phyloP scores from a whole-genome alignment of 2,329 filamentous ascomycete species.

The Fusarium beomiforme region DNA sequence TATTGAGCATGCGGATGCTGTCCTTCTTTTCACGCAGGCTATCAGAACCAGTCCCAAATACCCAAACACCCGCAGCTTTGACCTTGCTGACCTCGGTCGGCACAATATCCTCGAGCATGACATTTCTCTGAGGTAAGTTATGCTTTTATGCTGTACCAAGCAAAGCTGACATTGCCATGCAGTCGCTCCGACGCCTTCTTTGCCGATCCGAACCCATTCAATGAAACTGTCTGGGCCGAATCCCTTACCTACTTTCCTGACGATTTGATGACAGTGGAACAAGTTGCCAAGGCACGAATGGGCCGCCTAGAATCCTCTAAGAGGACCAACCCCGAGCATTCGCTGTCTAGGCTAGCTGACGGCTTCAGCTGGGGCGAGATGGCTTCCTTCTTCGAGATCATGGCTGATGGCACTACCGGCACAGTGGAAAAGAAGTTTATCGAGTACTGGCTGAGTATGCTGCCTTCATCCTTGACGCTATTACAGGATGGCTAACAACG shows the following conservation, averaged over 20 bases:
- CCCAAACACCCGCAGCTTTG: background rate
- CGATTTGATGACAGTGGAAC: slow-evolving; percentile 1
- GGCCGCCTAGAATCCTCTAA: background rate
- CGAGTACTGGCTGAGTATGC: slow-evolving; percentile 14
- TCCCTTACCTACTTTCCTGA: background rate
- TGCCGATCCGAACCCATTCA: slow-evolving; percentile 2
- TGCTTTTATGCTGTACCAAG: rapidly evolving
- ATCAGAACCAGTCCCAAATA: slow-evolving; percentile 8
- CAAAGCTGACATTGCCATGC: rapidly evolving
- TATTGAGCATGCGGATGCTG: background rate
- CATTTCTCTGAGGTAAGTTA: background rate
- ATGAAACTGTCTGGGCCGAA: background rate
- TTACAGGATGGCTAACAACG: background rate
- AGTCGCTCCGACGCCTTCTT: slow-evolving; percentile 10
- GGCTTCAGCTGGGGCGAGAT: slow-evolving; percentile 15
- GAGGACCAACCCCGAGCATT: background rate
- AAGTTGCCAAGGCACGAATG: slow-evolving; percentile 7
- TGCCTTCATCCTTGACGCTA: rapidly evolving
- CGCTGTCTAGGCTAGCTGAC: background rate
- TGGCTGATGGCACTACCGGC: slow-evolving; percentile 10
- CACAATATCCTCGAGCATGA: slow-evolving; percentile 9
- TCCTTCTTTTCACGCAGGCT: slow-evolving; percentile 4
- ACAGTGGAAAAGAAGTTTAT: slow-evolving; percentile 14
- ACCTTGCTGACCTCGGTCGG: background rate
- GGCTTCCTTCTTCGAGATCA: slow-evolving; percentile 17